Conservation (phyloP, 2,329 filamentous ascomycete genomes). For the Colletotrichum incanum region DNA sequence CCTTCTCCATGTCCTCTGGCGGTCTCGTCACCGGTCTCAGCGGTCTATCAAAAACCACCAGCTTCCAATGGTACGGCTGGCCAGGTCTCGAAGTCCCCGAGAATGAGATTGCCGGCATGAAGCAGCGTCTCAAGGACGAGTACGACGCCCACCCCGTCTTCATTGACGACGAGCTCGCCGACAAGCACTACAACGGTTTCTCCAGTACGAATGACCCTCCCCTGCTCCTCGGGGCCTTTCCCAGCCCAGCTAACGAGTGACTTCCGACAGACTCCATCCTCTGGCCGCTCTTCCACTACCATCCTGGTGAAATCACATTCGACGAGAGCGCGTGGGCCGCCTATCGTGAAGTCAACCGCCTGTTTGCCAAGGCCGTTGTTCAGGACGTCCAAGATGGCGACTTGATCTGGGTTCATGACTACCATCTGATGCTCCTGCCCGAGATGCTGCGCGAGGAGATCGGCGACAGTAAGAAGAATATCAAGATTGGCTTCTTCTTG, state of each 20-base stretch:
- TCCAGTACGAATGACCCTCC: constrained; percentile 77
- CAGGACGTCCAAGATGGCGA: constrained; percentile 94
- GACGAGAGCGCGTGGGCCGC: constrained; percentile 95
- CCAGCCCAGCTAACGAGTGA: constrained; percentile 35
- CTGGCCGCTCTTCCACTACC: constrained; percentile 99
- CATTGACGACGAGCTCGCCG: constrained; percentile 92
- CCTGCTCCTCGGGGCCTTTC: neutral
- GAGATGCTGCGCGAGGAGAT: constrained; percentile 96
- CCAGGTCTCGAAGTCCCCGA: constrained; percentile 93
- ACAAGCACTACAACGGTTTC: constrained; percentile 98
- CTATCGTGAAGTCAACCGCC: constrained; percentile 91
- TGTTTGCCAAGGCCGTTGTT: constrained; percentile 91
- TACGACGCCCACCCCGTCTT: constrained; percentile 94
- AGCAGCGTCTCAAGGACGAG: constrained; percentile 85
- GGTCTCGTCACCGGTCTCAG: constrained; percentile 95
- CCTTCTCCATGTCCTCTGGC: constrained; percentile 96
- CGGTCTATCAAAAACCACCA: constrained; percentile 91
- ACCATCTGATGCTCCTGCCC: constrained; percentile 97
- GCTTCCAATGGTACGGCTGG: constrained; percentile 99
- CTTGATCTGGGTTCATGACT: constrained; percentile 98
- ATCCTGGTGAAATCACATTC: constrained; percentile 98
- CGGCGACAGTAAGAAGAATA: constrained; percentile 84
- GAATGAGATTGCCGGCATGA: constrained; percentile 82
- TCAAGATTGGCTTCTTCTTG: constrained; percentile 98
- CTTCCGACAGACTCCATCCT: constrained; percentile 85